These are phyloP conservation scores for Diaporthe capsici DNA, from an alignment of 2,329 filamentous ascomycete species.

Conservation along the genomic window DNA sequence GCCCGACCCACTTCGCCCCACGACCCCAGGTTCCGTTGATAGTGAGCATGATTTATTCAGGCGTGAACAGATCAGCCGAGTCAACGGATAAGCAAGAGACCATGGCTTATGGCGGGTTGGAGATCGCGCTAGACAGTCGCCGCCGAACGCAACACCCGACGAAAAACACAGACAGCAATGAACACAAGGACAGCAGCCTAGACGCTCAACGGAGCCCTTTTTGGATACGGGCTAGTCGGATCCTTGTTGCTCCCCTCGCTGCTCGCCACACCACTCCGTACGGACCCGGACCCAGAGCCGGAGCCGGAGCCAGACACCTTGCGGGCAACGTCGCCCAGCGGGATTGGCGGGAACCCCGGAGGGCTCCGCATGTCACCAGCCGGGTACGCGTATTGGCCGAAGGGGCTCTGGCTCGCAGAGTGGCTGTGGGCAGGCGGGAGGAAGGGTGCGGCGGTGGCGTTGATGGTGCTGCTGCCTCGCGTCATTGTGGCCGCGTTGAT, in stretches of 20 bases:
- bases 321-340: slow-evolving; percentile 43
- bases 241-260: slow-evolving; percentile 64
- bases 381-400: slow-evolving; percentile 39
- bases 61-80: neutral
- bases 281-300: slow-evolving; percentile 45
- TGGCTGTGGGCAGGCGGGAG: slow-evolving; percentile 41
- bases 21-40: neutral
- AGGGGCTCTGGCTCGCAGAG: slow-evolving; percentile 35
- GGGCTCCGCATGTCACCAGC: slow-evolving; percentile 40
- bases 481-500: slow-evolving; percentile 13
- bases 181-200: neutral
- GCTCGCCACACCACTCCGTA: slow-evolving; percentile 60
- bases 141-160: slow-evolving; percentile 13
- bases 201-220: slow-evolving; percentile 15
- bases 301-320: slow-evolving; percentile 45
- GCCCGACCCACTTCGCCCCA: neutral
- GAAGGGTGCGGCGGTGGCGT: slow-evolving; percentile 45
- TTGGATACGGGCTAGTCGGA: slow-evolving; percentile 63
- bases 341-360: slow-evolving; percentile 36
- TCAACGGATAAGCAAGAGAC: neutral
- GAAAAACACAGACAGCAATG: neutral
- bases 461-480: slow-evolving; percentile 43
- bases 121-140: neutral
- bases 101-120: neutral
- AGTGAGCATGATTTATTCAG: neutral